A percentile compares a stretch with the other conserved stretches of the same genome.
Evolutionary conservation across 495 filamentous ascomycete genomes (phyloP).

Genomic region (Annulohypoxylon nitens): DNA sequence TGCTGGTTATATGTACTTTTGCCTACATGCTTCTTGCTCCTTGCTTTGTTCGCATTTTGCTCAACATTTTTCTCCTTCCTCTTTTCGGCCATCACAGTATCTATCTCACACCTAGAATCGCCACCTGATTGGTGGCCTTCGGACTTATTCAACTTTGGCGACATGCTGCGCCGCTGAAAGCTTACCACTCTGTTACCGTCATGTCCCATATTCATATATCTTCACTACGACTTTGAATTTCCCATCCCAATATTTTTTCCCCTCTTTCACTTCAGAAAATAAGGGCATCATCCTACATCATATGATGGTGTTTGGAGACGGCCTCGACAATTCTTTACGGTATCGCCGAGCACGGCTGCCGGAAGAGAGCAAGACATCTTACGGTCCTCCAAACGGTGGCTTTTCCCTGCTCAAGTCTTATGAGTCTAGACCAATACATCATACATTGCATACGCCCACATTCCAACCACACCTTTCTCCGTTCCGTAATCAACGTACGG

Average conservation of each 20-base stretch:
- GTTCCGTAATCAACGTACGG: conserved; percentile 45
- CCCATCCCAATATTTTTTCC: neutral
- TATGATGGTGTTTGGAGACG: conserved; percentile 35
- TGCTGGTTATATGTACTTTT: neutral
- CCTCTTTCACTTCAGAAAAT: neutral
- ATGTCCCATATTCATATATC: conserved; percentile 5
- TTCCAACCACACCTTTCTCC: conserved; percentile 28
- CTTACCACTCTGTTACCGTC: conserved; percentile 25
- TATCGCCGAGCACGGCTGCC: conserved; percentile 17
- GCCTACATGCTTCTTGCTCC: neutral
- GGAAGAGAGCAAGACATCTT: conserved; percentile 16
- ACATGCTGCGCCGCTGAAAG: conserved; percentile 36
- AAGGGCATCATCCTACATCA: neutral
- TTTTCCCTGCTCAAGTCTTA: conserved; percentile 23
- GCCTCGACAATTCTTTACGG: conserved; percentile 21
- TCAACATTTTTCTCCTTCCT: conserved; percentile 25
- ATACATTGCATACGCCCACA: conserved; percentile 19
- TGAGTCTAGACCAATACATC: conserved; percentile 20
- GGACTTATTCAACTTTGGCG: conserved; percentile 39
- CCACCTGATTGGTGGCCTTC: conserved; percentile 45
- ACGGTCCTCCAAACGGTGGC: conserved; percentile 15
- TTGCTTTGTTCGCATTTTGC: conserved; percentile 8
- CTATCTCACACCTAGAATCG: conserved; percentile 19
- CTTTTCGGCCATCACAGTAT: conserved; percentile 22
- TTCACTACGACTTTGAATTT: neutral